Evolutionary conservation across 2,329 filamentous ascomycete species (phyloP).

Genomic region (Pseudogymnoascus sp.): DNA sequence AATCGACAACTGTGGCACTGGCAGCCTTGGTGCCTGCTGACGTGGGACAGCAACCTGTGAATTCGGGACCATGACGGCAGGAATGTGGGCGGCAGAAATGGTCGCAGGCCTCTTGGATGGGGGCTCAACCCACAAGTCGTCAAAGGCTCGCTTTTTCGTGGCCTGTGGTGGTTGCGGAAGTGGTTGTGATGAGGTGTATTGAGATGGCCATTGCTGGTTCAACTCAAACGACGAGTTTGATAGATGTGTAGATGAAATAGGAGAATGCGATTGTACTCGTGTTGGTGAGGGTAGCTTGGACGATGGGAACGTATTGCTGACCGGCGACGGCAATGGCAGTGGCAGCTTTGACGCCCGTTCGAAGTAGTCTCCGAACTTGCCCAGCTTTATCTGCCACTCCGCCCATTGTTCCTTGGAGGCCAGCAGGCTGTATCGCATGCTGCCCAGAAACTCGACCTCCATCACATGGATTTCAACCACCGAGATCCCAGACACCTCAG

Average conservation of each 20-base stretch:
- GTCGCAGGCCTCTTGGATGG: slow-evolving; percentile 41
- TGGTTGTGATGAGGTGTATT: slow-evolving; percentile 31
- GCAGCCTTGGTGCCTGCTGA: slow-evolving; percentile 46
- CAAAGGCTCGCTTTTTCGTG: slow-evolving; percentile 51
- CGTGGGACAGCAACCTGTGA: slow-evolving; percentile 17
- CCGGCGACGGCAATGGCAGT: slow-evolving; percentile 20
- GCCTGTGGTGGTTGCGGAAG: slow-evolving; percentile 27
- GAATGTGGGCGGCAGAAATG: slow-evolving; percentile 17
- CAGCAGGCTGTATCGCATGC: slow-evolving; percentile 90
- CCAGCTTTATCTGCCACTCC: slow-evolving; percentile 75
- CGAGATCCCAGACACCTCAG: slow-evolving; percentile 89
- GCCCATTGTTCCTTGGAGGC: slow-evolving; percentile 82
- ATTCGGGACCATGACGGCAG: slow-evolving; percentile 13
- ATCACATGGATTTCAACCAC: slow-evolving; percentile 96
- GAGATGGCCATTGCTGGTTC: slow-evolving; percentile 28
- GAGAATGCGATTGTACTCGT: slow-evolving; percentile 34
- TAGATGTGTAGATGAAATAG: slow-evolving; percentile 35
- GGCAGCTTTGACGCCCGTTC: slow-evolving; percentile 24
- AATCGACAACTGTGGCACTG: slow-evolving; percentile 61
- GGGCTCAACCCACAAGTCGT: slow-evolving; percentile 47
- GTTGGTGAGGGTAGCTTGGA: slow-evolving; percentile 44
- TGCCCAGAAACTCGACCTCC: slow-evolving; percentile 99
- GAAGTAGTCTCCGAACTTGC: slow-evolving; percentile 69
- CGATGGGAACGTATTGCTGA: slow-evolving; percentile 42
- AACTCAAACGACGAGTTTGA: slow-evolving; percentile 26